Base-by-base conservation (phyloP, 176 grass and related monocot species). In the Oryza rufipogon region DNA sequence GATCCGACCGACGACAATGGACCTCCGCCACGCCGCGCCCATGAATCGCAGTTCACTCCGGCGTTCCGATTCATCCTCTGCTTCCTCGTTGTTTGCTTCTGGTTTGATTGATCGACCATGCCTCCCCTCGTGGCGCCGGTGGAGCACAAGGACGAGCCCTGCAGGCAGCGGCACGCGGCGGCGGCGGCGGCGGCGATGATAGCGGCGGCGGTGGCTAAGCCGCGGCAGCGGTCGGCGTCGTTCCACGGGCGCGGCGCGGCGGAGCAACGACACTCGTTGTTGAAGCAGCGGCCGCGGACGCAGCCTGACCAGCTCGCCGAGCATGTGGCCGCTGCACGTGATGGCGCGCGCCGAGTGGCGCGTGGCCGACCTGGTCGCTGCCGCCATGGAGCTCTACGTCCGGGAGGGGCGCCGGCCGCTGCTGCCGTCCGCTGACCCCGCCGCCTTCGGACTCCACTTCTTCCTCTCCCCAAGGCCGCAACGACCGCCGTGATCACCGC, bases 271-370 rank as follows among this genome's bases (percentile, higher is more conserved):
- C 49, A 52, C 20, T 63, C 71, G 11, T 28, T 83, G 36, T 78
- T 64, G 68, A 68, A 79, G 20, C 89, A 77, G 64, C 79, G 74
- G 42, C 92, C 87, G 1, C 81, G 79, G 68, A 94, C 89, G 52
- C 84, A 92, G 6, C 90, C 90, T 4, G 92, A 90, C 81, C 76
- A 89, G 77, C 81, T 93, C 32, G 19, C 71, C 25, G 73, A 90
- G 91, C 87, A 83, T 93, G 81, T 92, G 91, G 75, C 91, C 94
- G 51, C 70, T 97, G 84, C 94, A 97, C 33, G 79, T 97, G 66
- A 88, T 94, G 89, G 89, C 91, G 34, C 67, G 77, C 30, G 38
- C 91, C 72, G 89, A 94, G 79, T 94, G 91, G 94, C 85, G 84
- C 91, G 94, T 92, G 68, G 71, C 82, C 0, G 85, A 94, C 65